A percentile compares a stretch with the other conserved stretches of the same genome.
These are phyloP conservation scores for Colletotrichum lentis DNA, from an alignment of 2,329 filamentous ascomycete genomes.

Conservation along the genomic window DNA sequence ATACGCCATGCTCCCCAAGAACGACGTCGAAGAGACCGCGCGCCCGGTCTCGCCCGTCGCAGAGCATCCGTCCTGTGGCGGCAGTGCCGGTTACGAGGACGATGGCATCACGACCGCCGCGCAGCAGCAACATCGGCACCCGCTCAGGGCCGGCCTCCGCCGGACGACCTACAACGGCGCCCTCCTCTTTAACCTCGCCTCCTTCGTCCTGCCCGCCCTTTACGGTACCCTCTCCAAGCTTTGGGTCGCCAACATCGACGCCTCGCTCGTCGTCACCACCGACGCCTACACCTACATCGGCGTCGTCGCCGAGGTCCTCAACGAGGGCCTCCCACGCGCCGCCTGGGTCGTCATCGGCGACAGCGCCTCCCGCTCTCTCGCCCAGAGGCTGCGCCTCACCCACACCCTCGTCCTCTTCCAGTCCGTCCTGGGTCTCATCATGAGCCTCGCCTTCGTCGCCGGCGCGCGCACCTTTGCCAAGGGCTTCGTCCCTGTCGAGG, in stretches of 20 bases:
- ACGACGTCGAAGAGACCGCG: constrained; percentile 1
- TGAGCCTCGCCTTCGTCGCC: constrained; percentile 66
- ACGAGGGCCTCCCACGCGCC: constrained; percentile 75
- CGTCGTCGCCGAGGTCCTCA: constrained; percentile 72
- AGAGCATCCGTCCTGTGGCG: background rate
- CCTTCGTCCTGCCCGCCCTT: constrained; percentile 72
- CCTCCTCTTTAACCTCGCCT: constrained; percentile 67
- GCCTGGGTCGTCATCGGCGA: constrained; percentile 76
- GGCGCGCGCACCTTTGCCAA: constrained; percentile 64
- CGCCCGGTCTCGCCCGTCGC: background rate
- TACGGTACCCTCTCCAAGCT: constrained; percentile 74
- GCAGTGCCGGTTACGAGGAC: no score
- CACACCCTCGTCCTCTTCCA: constrained; percentile 72
- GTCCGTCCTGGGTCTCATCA: constrained; percentile 56
- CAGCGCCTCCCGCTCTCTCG: constrained; percentile 59
- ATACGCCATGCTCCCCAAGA: constrained; percentile 30
- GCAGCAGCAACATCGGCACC: no score
- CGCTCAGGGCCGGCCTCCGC: background rate
- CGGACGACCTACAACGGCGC: constrained; percentile 60
- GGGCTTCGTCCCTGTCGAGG: constrained; percentile 69
- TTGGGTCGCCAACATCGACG: constrained; percentile 74
- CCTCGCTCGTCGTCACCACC: constrained; percentile 67
- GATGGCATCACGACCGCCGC: no score
- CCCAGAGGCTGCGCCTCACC: constrained; percentile 64
- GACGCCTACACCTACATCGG: constrained; percentile 76